phyloP scores from a whole-genome alignment of 225 moss, liverwort and hornwort species.

The Neckera pumila region DNA sequence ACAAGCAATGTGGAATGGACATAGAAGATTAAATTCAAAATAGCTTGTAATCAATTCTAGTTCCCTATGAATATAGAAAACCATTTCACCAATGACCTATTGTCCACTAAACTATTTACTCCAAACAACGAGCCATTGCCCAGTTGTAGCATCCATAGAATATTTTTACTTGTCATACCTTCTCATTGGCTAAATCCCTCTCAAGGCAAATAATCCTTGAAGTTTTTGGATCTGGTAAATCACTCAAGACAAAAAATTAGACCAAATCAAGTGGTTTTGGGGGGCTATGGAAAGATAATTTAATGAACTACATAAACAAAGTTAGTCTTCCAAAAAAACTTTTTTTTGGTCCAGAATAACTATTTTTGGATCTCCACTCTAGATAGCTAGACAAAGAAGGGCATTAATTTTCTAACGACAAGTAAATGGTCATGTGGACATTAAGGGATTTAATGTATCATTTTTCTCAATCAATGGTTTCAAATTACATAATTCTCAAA shows the following conservation, averaged over 20 bases:
- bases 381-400: neutral
- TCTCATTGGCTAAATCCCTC: neutral
- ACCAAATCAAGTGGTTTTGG: neutral
- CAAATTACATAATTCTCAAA: neutral
- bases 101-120: no score
- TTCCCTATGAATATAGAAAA: no score
- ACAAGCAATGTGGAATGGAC: no score
- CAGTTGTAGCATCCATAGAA: no score
- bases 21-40: no score
- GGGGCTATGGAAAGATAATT: neutral
- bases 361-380: no score
- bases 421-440: neutral
- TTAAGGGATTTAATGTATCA: neutral
- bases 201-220: neutral
- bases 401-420: accelerated
- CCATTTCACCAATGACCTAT: no score
- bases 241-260: neutral
- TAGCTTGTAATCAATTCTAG: no score
- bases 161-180: no score
- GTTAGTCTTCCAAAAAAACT: neutral
- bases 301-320: neutral
- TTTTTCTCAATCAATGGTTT: neutral
- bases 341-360: no score
- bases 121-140: no score
- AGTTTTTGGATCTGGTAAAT: no score